Evolutionary conservation across 2,329 filamentous ascomycete species (phyloP).

Genomic region (Pyrenophora teres): DNA sequence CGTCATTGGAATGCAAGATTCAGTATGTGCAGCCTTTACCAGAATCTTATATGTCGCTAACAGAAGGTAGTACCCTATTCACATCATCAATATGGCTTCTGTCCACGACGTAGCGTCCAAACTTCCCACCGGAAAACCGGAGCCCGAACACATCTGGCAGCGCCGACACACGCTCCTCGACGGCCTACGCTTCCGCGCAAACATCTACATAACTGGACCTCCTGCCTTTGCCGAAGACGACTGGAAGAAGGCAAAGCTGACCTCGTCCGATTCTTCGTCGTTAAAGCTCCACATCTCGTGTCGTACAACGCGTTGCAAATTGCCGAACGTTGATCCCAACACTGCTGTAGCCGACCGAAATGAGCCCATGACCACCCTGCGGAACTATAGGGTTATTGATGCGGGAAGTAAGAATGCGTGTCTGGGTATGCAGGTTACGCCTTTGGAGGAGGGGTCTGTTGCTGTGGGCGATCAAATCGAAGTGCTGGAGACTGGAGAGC

Average conservation of each 20-base stretch:
- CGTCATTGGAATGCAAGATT: conserved; percentile 70
- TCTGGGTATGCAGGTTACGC: conserved; percentile 69
- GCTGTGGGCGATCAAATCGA: conserved; percentile 42
- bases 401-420: conserved; percentile 63
- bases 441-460: conserved; percentile 45
- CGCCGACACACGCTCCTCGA: conserved; percentile 58
- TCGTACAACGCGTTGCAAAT: conserved; percentile 70
- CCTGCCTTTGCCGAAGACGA: conserved; percentile 70
- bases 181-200: conserved; percentile 69
- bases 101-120: conserved; percentile 64
- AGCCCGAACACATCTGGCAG: conserved; percentile 49
- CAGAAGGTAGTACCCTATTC: conserved; percentile 66
- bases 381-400: conserved; percentile 65
- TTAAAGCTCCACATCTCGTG: conserved; percentile 61
- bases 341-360: conserved; percentile 60
- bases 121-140: conserved; percentile 54
- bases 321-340: conserved; percentile 71
- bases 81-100: conserved; percentile 68
- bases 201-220: conserved; percentile 70
- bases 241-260: conserved; percentile 63
- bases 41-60: background rate
- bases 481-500: conserved; percentile 40
- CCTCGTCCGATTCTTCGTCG: conserved; percentile 5
- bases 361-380: conserved; percentile 64
- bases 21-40: conserved; percentile 50